phyloP scores from a whole-genome alignment of 495 filamentous ascomycete genomes.

The Lentithecium fluviatile region DNA sequence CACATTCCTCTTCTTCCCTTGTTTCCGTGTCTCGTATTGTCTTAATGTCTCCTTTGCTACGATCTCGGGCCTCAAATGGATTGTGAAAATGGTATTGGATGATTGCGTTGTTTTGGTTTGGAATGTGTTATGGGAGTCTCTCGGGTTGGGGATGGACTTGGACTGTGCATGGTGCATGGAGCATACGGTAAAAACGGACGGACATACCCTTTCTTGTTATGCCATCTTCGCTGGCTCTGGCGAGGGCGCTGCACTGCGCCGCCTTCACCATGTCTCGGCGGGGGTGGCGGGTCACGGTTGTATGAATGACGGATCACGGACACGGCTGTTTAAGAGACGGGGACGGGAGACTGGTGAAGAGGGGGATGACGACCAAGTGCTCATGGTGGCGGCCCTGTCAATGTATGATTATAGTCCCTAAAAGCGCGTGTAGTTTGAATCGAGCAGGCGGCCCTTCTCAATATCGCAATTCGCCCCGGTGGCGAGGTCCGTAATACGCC shows the following conservation, averaged over 20 bases:
- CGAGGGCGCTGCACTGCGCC: neutral
- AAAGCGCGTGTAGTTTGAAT: constrained; percentile 28
- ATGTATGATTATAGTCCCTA: constrained; percentile 33
- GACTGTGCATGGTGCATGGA: constrained; percentile 32
- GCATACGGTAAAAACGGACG: constrained; percentile 31
- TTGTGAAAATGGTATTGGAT: constrained; percentile 28
- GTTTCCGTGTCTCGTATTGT: constrained; percentile 13
- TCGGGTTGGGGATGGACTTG: constrained; percentile 20
- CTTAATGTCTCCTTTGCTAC: constrained; percentile 9
- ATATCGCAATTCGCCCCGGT: neutral
- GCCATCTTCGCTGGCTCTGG: constrained; percentile 9
- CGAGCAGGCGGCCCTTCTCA: constrained; percentile 23
- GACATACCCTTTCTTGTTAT: constrained; percentile 23
- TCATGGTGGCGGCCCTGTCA: constrained; percentile 32
- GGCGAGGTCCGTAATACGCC: too few species aligned
- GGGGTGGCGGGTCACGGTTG: constrained; percentile 17
- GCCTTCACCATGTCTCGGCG: too few species aligned
- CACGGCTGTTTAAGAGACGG: constrained; percentile 5
- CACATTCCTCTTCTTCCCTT: constrained; percentile 9
- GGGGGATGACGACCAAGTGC: constrained; percentile 18
- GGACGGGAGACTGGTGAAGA: constrained; percentile 6
- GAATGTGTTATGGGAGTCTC: constrained; percentile 20
- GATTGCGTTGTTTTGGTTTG: constrained; percentile 5
- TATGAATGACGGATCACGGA: constrained; percentile 28
- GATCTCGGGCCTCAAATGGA: constrained; percentile 11